Evolutionary conservation across 2,329 filamentous ascomycete species (phyloP).

Genomic region (Clarireedia hainanense): DNA sequence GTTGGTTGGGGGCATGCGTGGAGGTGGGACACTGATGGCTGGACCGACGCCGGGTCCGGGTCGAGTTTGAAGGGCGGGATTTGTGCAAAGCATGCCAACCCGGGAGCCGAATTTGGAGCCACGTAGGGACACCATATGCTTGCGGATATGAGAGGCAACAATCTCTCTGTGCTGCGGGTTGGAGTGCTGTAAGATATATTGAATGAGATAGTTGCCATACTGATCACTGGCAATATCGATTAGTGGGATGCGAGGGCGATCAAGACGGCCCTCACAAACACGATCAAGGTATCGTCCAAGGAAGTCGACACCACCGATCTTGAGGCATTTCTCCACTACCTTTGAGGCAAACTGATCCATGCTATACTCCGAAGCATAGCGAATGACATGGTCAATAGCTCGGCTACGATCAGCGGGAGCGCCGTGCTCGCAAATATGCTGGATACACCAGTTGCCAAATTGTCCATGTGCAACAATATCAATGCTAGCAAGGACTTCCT

Average conservation of each 20-base stretch:
- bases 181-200: constrained; percentile 91
- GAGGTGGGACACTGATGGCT: constrained; percentile 44
- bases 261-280: constrained; percentile 82
- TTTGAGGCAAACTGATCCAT: constrained; percentile 99
- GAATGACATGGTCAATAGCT: constrained; percentile 91
- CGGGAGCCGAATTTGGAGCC: constrained; percentile 98
- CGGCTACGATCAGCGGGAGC: constrained; percentile 83
- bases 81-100: constrained; percentile 98
- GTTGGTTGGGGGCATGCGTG: constrained; percentile 45
- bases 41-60: constrained; percentile 76
- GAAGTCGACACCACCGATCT: constrained; percentile 88
- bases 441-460: constrained; percentile 99
- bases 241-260: constrained; percentile 89
- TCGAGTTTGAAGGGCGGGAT: constrained; percentile 80
- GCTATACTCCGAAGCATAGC: constrained; percentile 90
- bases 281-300: constrained; percentile 86
- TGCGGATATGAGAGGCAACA: constrained; percentile 88
- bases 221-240: constrained; percentile 99
- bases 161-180: constrained; percentile 83
- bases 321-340: constrained; percentile 97
- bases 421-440: constrained; percentile 97
- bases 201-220: constrained; percentile 96
- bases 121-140: constrained; percentile 98
- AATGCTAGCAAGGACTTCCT: constrained; percentile 90
- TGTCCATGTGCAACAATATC: constrained; percentile 95